These are phyloP conservation scores for Candida silvatica DNA, from an alignment of 805 yeast genomes.

Conservation along the genomic window DNA sequence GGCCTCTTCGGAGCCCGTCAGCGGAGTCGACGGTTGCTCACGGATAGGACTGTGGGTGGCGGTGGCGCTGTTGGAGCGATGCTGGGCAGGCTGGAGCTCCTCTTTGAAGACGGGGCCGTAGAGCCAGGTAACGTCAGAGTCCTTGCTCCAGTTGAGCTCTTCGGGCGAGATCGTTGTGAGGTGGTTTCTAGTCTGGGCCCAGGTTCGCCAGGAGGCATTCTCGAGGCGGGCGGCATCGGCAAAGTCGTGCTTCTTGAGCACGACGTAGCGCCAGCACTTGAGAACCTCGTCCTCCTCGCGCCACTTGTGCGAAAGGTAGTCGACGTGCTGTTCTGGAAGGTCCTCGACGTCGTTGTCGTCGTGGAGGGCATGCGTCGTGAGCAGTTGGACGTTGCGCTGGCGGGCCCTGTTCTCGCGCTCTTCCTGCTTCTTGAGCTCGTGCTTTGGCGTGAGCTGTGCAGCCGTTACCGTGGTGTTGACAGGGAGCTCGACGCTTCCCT, in stretches of 20 bases:
- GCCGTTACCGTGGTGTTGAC: neutral
- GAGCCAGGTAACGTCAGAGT: conserved; percentile 94
- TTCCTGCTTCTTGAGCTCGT: conserved; percentile 19
- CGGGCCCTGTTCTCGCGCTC: conserved; percentile 1
- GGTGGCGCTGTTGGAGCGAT: neutral
- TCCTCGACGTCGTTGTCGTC: conserved; percentile 76
- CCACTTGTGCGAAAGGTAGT: conserved; percentile 94
- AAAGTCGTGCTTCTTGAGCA: conserved; percentile 70
- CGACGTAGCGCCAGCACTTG: conserved; percentile 92
- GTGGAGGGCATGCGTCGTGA: conserved; percentile 31
- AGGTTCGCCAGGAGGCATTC: conserved; percentile 91
- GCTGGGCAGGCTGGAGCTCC: conserved; percentile 4
- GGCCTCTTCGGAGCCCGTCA: neutral
- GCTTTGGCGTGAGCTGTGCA: conserved; percentile 20
- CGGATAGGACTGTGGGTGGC: neutral
- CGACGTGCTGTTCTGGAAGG: conserved; percentile 88
- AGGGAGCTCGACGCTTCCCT: conserved; percentile 6
- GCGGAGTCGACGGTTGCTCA: neutral
- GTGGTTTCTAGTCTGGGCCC: conserved; percentile 81
- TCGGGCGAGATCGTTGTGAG: conserved; percentile 82
- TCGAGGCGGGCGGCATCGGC: conserved; percentile 74
- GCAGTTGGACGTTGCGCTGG: conserved; percentile 9
- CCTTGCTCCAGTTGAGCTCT: conserved; percentile 92
- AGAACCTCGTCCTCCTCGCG: conserved; percentile 79
- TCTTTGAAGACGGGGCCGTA: conserved; percentile 66